Base-by-base conservation (phyloP, 1,139 yeast species). In the Blastobotrys arbuscula region DNA sequence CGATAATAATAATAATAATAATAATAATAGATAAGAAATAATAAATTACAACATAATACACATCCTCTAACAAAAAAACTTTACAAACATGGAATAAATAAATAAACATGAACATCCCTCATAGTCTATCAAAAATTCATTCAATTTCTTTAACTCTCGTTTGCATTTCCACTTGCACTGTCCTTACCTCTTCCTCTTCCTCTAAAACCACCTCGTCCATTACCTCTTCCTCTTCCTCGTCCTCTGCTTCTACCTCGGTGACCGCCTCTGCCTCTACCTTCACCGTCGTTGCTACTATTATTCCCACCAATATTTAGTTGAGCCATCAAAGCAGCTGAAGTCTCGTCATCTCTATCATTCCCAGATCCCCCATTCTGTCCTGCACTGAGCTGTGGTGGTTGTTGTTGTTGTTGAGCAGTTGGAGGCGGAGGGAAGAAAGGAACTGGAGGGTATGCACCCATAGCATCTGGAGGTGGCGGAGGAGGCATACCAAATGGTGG, bases 261-360 rank as follows among this genome's bases (percentile, higher is more conserved):
- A 19, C 65, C 60, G 24, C 39, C 26, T 31, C 42, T 42, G 12
- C 23, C 21, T 23, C 41, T 42, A 30, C 33, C 38, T 5, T 8
- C n/a, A 6, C 36, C 26, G 5, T 26, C 19, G 23, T 13, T 30
- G 3, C 31, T n/a, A 4, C 26, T n/a, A 24, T 40, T 36, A 24
- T 43, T 44, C 3, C 24, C 21, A 26, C 53, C 51, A 34, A 59
- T 56, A 37, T 58, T 52, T 45, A 63, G 51, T 26, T 57, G 59
- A 16, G 65, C 60, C 60, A 63, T 62, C 45, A 65, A 50, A 15
- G 62, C 67, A 21, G 59, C 60, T 34, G 65, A 56, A 20, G 64
- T 65, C 35, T 55, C 49, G 20, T 54, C 63, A 44, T 63, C 61
- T 13, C 38, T 3, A 3, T 34, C 38, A 4, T 5, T 16, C 47